Conservation (phyloP, 2,329 filamentous ascomycete genomes). For the Paramyrothecium sp. region DNA sequence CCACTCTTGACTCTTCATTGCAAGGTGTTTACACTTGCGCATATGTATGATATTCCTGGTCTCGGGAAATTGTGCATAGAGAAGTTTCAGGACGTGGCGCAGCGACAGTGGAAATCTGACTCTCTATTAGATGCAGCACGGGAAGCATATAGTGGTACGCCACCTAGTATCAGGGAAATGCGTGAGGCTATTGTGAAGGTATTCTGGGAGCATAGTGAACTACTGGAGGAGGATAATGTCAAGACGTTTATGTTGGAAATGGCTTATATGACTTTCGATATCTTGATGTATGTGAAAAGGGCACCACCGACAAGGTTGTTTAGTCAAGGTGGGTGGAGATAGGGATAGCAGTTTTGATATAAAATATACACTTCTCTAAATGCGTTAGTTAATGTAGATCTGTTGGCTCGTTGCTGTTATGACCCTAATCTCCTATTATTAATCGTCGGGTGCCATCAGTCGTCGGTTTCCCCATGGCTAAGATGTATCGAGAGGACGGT, state of each 20-base stretch:
- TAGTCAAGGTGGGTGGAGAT: background rate
- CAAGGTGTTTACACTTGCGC: background rate
- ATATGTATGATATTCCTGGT: background rate
- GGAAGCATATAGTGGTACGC: background rate
- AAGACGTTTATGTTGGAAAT: background rate
- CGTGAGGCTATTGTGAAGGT: background rate
- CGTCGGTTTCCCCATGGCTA: too few species aligned
- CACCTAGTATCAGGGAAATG: background rate
- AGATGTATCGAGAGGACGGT: background rate
- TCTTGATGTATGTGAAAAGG: background rate
- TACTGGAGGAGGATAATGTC: background rate
- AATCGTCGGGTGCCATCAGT: too few species aligned
- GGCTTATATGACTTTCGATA: background rate
- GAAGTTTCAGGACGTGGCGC: background rate
- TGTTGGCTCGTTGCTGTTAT: too few species aligned
- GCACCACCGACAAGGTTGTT: background rate
- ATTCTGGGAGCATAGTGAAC: background rate
- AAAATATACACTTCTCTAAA: background rate
- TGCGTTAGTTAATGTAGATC: too few species aligned
- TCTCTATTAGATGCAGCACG: background rate
- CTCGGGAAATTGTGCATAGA: background rate
- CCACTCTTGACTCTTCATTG: background rate
- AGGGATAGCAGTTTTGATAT: background rate
- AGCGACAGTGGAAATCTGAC: background rate
- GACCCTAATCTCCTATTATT: too few species aligned